These are phyloP conservation scores for Penicillium sp. DNA, from an alignment of 2,329 filamentous ascomycete genomes.

Conservation along the genomic window DNA sequence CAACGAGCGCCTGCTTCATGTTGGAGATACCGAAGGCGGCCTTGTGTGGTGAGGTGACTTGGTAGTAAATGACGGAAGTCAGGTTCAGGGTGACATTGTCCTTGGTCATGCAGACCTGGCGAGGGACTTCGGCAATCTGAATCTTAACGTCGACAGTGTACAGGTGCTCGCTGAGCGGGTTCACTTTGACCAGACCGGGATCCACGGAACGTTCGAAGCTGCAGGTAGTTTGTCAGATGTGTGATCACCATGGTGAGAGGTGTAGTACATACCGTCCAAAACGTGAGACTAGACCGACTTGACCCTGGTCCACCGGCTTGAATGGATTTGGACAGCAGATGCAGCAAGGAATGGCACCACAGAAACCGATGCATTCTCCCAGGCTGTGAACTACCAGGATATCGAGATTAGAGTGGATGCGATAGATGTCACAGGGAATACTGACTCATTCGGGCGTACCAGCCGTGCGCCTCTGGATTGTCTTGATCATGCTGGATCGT, in stretches of 20 bases:
- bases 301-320: slow-evolving; percentile 87
- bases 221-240: slow-evolving; percentile 1
- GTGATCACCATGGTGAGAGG: no score
- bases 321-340: slow-evolving; percentile 92
- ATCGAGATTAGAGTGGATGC: slow-evolving; percentile 3
- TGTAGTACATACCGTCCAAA: slow-evolving; percentile 62
- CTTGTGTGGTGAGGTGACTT: slow-evolving; percentile 92
- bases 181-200: slow-evolving; percentile 94
- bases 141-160: slow-evolving; percentile 98
- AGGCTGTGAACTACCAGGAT: slow-evolving; percentile 63
- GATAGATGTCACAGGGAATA: slow-evolving; percentile 16
- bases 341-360: slow-evolving; percentile 89
- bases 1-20: slow-evolving; percentile 90
- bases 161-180: slow-evolving; percentile 85
- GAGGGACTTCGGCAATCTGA: slow-evolving; percentile 92
- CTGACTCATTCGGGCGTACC: slow-evolving; percentile 86
- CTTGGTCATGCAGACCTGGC: slow-evolving; percentile 99
- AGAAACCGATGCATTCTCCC: slow-evolving; percentile 70
- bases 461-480: slow-evolving; percentile 71
- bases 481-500: slow-evolving; percentile 58
- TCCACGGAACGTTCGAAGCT: slow-evolving; percentile 91
- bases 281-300: slow-evolving; percentile 92
- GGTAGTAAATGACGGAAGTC: slow-evolving; percentile 98
- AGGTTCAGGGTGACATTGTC: slow-evolving; percentile 94
- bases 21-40: slow-evolving; percentile 95